These are phyloP conservation scores for Rhodotorula kratochvilovae DNA, from an alignment of 768 basidiomycete species.

Conservation along the genomic window DNA sequence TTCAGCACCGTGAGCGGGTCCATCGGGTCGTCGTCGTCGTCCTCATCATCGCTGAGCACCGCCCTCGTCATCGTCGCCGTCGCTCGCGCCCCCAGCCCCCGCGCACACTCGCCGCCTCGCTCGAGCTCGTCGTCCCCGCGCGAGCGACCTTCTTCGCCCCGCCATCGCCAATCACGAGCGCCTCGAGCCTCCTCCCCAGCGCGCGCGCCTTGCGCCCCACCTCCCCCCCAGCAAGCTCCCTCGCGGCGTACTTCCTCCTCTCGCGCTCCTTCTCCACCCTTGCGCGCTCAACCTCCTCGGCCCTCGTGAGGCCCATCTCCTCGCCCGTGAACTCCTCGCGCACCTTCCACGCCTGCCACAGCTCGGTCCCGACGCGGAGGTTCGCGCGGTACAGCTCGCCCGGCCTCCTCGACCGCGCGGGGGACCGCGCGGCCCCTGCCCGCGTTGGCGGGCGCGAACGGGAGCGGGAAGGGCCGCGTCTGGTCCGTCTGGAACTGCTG, in stretches of 20 bases:
- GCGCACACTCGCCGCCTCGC: slow-evolving; percentile 1
- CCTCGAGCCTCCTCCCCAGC: slow-evolving; percentile 27
- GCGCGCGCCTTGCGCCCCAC: slow-evolving; percentile 9
- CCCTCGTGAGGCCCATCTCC: slow-evolving; percentile 76
- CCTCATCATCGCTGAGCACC: too few species aligned
- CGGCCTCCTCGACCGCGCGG: slow-evolving; percentile 92
- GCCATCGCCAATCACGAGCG: slow-evolving; percentile 12
- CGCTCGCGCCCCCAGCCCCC: slow-evolving; percentile 6
- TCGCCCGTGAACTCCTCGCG: slow-evolving; percentile 90
- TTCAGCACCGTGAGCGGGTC: slow-evolving; percentile 43
- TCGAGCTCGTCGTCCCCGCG: background rate
- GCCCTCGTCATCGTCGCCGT: slow-evolving; percentile 38
- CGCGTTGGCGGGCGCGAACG: slow-evolving; percentile 64
- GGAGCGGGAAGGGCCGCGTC: slow-evolving; percentile 85
- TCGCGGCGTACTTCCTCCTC: background rate
- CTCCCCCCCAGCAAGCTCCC: slow-evolving; percentile 1
- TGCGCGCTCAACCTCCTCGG: slow-evolving; percentile 25
- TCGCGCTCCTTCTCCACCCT: background rate
- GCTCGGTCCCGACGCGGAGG: slow-evolving; percentile 79
- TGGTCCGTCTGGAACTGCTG: slow-evolving; percentile 99
- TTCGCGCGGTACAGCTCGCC: slow-evolving; percentile 81
- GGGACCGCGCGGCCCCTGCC: slow-evolving; percentile 62
- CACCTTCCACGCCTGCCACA: slow-evolving; percentile 92
- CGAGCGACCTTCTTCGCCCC: background rate
- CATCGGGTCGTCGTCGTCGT: slow-evolving; percentile 41